phyloP scores from a whole-genome alignment of 176 grass and related monocot genomes.

The Paspalum vaginatum region DNA sequence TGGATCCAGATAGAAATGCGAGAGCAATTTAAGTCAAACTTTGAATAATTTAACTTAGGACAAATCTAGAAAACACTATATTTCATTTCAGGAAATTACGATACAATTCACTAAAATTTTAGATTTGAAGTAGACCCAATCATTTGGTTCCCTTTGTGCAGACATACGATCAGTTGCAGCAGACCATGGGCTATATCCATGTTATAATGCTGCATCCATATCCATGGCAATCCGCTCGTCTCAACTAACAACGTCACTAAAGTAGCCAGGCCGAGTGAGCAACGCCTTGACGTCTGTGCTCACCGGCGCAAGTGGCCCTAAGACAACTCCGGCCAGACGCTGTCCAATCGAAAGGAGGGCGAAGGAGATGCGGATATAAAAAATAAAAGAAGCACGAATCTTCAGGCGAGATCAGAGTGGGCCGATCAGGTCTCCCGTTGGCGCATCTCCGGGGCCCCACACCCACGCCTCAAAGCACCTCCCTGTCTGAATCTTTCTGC shows the following conservation, averaged over 20 bases:
- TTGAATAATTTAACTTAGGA: too few species aligned
- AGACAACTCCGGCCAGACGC: slow-evolving; percentile 11
- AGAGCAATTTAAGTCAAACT: too few species aligned
- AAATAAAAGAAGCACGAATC: slow-evolving; percentile 37
- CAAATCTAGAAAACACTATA: too few species aligned
- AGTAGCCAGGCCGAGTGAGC: slow-evolving; percentile 20
- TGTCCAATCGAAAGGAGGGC: slow-evolving; percentile 13
- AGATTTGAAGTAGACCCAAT: too few species aligned
- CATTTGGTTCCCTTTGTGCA: too few species aligned
- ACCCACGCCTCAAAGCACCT: slow-evolving; percentile 7
- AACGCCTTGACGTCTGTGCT: slow-evolving; percentile 46
- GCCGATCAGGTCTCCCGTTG: slow-evolving; percentile 34
- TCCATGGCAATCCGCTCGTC: neutral
- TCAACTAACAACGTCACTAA: slow-evolving; percentile 9
- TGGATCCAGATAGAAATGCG: too few species aligned
- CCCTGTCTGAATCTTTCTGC: neutral
- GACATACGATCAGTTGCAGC: neutral
- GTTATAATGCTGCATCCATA: neutral
- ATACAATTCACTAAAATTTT: too few species aligned
- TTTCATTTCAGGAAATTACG: too few species aligned
- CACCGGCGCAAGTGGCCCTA: slow-evolving; percentile 39
- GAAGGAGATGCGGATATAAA: slow-evolving; percentile 16
- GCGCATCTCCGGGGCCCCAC: neutral
- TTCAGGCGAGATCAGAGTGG: slow-evolving; percentile 36
- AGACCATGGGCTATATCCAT: neutral